These are phyloP conservation scores for Amanita rubescens DNA, from an alignment of 768 basidiomycete species.

Conservation along the genomic window DNA sequence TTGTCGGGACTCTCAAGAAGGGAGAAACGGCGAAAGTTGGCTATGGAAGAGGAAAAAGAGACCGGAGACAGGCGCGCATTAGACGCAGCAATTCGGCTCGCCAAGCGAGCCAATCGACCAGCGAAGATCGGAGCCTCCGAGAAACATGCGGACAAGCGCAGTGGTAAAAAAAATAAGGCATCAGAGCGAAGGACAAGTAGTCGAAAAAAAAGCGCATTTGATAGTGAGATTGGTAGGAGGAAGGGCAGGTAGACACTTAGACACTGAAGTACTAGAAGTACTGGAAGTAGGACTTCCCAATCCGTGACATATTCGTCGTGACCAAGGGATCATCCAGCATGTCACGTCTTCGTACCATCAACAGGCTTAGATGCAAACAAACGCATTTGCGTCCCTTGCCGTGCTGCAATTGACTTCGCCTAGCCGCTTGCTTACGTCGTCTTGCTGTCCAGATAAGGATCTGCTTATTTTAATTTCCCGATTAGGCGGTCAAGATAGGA, in stretches of 20 bases:
- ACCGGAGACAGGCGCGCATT: slow-evolving; percentile 44
- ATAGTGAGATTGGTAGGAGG: slow-evolving; percentile 25
- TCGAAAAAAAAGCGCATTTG: slow-evolving; percentile 37
- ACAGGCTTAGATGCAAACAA: slow-evolving; percentile 37
- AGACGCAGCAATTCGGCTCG: slow-evolving; percentile 75
- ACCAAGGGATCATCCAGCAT: too few species aligned
- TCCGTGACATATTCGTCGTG: not conserved
- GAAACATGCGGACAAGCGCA: slow-evolving; percentile 13
- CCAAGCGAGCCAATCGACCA: slow-evolving; percentile 73
- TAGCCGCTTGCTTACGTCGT: slow-evolving; percentile 49
- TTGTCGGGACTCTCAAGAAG: slow-evolving; percentile 80
- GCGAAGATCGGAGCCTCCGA: slow-evolving; percentile 64
- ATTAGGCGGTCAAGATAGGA: slow-evolving; percentile 57
- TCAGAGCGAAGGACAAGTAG: slow-evolving; percentile 9
- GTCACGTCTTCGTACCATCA: not conserved
- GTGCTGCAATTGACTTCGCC: slow-evolving; percentile 48
- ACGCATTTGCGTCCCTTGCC: slow-evolving; percentile 51
- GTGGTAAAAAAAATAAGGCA: slow-evolving; percentile 28
- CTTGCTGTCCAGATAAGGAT: slow-evolving; percentile 86
- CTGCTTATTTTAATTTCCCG: slow-evolving; percentile 61
- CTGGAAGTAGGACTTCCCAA: not conserved
- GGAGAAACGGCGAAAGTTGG: slow-evolving; percentile 83
- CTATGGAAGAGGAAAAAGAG: slow-evolving; percentile 72
- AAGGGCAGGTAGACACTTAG: not conserved
- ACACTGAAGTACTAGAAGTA: slow-evolving; percentile 2